These are phyloP conservation scores for Cantharellus cinnabarinus DNA, from an alignment of 768 basidiomycete genomes.

Conservation along the genomic window DNA sequence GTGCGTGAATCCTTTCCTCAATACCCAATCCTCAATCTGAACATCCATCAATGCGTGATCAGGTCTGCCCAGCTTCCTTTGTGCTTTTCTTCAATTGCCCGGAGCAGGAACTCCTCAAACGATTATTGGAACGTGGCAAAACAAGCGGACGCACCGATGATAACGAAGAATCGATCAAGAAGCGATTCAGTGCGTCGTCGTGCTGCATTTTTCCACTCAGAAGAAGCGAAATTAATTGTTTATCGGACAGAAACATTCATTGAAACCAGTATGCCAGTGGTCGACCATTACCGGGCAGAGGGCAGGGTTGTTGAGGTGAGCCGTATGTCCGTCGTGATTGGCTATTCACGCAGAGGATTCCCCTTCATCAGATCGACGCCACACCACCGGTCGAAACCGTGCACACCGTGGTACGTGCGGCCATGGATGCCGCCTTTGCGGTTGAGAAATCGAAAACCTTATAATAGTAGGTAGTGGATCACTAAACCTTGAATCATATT, in stretches of 20 bases:
- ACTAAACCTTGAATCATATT: too few species aligned
- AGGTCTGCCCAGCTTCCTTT: conserved; percentile 66
- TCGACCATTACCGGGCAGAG: conserved; percentile 48
- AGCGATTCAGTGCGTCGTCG: conserved; percentile 64
- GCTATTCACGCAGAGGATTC: not conserved
- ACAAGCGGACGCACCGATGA: conserved; percentile 94
- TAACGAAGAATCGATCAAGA: conserved; percentile 83
- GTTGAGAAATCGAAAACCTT: not conserved
- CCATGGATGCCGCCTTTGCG: not conserved
- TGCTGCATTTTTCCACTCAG: not conserved
- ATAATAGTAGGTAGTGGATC: too few species aligned
- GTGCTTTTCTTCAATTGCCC: conserved; percentile 78
- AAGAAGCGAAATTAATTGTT: not conserved
- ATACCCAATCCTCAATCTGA: not conserved
- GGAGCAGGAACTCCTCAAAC: conserved; percentile 68
- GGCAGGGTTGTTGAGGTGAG: conserved; percentile 65
- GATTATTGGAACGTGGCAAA: conserved; percentile 76
- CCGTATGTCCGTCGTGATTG: not conserved
- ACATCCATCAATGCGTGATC: conserved; percentile 31
- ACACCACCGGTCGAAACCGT: not conserved
- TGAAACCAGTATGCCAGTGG: conserved; percentile 81
- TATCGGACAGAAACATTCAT: conserved; percentile 45
- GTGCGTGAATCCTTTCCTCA: conserved; percentile 23
- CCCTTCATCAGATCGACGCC: not conserved
- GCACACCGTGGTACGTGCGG: not conserved